Evolutionary conservation across 1,284 basidiomycete species (phyloP), one percentile per base, ranked within the genome.

Genomic region (Ustilago tritici): DNA sequence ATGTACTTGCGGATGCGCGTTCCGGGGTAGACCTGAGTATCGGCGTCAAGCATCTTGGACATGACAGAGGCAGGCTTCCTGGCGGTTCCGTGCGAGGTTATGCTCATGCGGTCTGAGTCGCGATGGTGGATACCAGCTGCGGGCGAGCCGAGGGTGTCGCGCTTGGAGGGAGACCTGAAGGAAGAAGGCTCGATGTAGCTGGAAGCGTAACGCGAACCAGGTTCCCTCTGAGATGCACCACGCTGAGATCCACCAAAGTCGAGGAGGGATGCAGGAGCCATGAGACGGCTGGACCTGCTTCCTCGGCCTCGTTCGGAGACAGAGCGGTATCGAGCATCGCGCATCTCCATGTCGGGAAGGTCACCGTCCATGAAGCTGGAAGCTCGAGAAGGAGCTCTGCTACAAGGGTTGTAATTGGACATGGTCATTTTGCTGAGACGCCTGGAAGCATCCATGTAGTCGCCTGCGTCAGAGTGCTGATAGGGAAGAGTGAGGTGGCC

Each of bases 1-100:
- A 72, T 71, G 55, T 75, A 72, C 63, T 71, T 78, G 62, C 76
- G 68, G 41, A 78, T 78, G 31, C 69, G 69, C 1, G 76, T 78
- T 14, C 76, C 76, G 47, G 76, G 65, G 41, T 57, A 75, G 32
- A 78, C 76, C 65, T 78, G 68, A 4, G 54, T 57, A 31, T 78
- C 76, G 19, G 76, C 60, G 11, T 74, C 71, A 52, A 78, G 71
- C 61, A 65, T 67, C 58, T 62, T 57, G 46, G 61, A 67, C 19
- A 58, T 23, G 46, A 67, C 59, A 1, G 70, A 73, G 5, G 70
- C 70, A 6, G 70, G 61, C n/a, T 59, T 66, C 9, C 65, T 50
- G 11, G 65, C 75, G 0, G 75, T 77, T 28, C 32, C 49, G n/a
- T 67, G 66, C 2, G 76, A 70, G 15, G 40, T 50, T 46, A 78